Conservation (phyloP, 2,329 filamentous ascomycete genomes). For the Aureobasidium zeae region DNA sequence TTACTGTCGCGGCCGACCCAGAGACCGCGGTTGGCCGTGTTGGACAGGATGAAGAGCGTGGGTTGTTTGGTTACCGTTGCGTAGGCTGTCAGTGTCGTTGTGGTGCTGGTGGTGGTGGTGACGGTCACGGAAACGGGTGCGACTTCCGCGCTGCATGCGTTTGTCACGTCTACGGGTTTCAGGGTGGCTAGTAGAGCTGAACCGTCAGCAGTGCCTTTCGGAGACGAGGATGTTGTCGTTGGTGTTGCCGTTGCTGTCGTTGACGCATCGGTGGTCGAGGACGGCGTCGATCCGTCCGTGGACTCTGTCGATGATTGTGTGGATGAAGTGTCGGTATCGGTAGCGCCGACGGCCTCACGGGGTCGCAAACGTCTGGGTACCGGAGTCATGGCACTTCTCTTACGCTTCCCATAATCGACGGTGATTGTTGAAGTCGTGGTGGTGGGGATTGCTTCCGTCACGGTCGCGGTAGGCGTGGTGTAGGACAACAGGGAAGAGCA, state of each 20-base stretch:
- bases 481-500: constrained; percentile 9
- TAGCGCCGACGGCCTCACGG: not conserved
- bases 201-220: too few species aligned
- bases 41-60: not conserved
- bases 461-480: constrained; percentile 5
- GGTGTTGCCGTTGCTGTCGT: not conserved
- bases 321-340: not conserved
- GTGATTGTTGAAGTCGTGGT: constrained; percentile 8
- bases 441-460: constrained; percentile 1
- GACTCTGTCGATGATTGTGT: too few species aligned
- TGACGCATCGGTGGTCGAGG: too few species aligned
- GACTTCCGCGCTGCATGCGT: constrained; percentile 5
- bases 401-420: not conserved
- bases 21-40: not conserved
- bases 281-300: not conserved
- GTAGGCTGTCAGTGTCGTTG: constrained; percentile 3
- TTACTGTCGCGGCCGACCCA: not conserved
- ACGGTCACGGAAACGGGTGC: not conserved
- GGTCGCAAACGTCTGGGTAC: not conserved
- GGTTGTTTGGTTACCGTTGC: not conserved
- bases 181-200: constrained; percentile 5
- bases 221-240: too few species aligned
- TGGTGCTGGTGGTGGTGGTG: not conserved
- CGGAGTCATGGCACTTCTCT: not conserved
- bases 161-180: not conserved